A percentile compares a stretch with the other conserved stretches of the same genome.
These are phyloP conservation scores for Pichia sp. DNA, from an alignment of 1,139 yeast species.

Conservation along the genomic window DNA sequence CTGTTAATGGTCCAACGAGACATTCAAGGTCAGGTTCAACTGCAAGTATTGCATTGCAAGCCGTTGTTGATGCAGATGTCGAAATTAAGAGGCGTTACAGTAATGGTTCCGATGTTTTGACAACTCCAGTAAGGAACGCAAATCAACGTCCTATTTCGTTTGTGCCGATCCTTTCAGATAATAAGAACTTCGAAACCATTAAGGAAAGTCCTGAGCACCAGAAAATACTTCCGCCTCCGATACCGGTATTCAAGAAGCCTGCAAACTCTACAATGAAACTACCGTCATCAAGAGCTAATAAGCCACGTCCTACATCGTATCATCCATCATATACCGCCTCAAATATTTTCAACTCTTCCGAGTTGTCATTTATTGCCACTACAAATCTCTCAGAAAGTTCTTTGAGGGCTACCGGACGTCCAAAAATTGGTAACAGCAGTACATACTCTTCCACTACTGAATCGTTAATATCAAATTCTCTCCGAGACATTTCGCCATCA, in stretches of 20 bases:
- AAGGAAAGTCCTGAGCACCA: conserved; percentile 29
- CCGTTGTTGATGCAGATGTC: conserved; percentile 55
- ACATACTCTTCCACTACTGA: conserved; percentile 15
- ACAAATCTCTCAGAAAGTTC: conserved; percentile 24
- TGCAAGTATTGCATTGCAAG: conserved; percentile 63
- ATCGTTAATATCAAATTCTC: conserved; percentile 17
- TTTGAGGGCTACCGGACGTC: conserved; percentile 10
- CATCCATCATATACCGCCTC: conserved; percentile 51
- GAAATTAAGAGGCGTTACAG: conserved; percentile 36
- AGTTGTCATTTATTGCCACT: conserved; percentile 27
- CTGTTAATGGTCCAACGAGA: conserved; percentile 5
- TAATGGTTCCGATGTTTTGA: conserved; percentile 16
- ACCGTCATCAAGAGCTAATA: conserved; percentile 36
- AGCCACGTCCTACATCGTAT: conserved; percentile 76
- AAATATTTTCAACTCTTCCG: conserved; percentile 23
- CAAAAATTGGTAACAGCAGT: conserved; percentile 6
- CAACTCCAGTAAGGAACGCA: conserved; percentile 16
- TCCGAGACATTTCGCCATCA: conserved; percentile 5
- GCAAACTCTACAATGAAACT: conserved; percentile 14
- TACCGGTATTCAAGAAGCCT: conserved; percentile 22
- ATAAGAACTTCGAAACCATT: conserved; percentile 27
- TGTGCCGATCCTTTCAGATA: conserved; percentile 16
- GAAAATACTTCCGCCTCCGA: conserved; percentile 24
- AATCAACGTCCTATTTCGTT: conserved; percentile 20
- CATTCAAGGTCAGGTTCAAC: conserved; percentile 38